phyloP scores from a whole-genome alignment of 2,329 filamentous ascomycete species.

The Fusarium pseudocircinatum region DNA sequence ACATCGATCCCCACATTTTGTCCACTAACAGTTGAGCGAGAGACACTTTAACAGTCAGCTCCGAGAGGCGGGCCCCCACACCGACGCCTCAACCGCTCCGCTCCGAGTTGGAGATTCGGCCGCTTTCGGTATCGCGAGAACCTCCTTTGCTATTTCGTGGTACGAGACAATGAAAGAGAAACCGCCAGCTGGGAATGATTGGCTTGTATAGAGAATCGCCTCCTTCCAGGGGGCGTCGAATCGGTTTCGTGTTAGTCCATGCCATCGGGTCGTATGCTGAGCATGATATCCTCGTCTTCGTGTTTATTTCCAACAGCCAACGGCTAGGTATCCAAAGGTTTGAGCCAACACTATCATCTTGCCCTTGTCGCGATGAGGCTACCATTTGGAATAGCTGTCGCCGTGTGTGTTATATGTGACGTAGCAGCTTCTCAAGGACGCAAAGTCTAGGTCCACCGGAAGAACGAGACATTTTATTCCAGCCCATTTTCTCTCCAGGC shows the following conservation, averaged over 20 bases:
- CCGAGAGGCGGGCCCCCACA: conserved; percentile 32
- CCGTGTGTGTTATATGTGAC: conserved; percentile 34
- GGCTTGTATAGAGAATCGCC: not conserved
- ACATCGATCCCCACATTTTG: conserved; percentile 31
- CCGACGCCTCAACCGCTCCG: conserved; percentile 23
- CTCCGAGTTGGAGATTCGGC: conserved; percentile 29
- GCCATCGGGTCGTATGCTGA: conserved; percentile 1
- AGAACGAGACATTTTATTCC: conserved; percentile 18
- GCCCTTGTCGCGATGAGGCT: conserved; percentile 30
- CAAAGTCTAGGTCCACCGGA: conserved; percentile 12
- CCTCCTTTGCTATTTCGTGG: conserved; percentile 5
- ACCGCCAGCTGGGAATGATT: not conserved
- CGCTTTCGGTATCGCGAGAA: conserved; percentile 26
- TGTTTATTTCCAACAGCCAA: not conserved
- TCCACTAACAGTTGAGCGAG: conserved; percentile 18
- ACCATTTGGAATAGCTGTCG: conserved; percentile 18
- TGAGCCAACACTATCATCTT: not conserved
- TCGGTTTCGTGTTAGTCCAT: not conserved
- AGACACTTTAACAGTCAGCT: conserved; percentile 11
- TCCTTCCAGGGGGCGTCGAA: not conserved
- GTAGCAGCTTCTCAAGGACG: conserved; percentile 28
- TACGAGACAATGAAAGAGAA: not conserved
- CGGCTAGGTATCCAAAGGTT: not conserved
- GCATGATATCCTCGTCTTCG: conserved; percentile 10
- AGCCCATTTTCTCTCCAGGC: conserved; percentile 17